Percentiles rank a stretch among this genome's conserved stretches.
Evolutionary conservation across 2,329 filamentous ascomycete species (phyloP).

Genomic region (Microcyclosporella mali): DNA sequence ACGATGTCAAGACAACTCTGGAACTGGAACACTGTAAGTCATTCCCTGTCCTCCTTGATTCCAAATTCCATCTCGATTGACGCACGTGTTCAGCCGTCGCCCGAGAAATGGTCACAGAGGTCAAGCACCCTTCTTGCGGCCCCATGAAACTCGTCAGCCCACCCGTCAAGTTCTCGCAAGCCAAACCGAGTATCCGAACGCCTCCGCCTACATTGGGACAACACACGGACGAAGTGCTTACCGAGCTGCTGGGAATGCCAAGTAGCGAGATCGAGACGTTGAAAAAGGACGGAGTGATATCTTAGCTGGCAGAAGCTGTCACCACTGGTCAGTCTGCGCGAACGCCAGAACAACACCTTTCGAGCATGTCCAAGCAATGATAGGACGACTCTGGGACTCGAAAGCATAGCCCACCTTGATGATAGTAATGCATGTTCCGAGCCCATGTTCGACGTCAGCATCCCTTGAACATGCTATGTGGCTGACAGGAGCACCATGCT

Average conservation of each 20-base stretch:
- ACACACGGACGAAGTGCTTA: slow-evolving; percentile 74
- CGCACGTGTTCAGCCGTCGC: slow-evolving; percentile 49
- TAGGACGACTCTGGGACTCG: too few relatives aligned
- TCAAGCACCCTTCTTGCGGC: slow-evolving; percentile 78
- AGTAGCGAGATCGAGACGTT: slow-evolving; percentile 55
- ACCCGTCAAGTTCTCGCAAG: slow-evolving; percentile 87
- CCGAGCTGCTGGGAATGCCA: slow-evolving; percentile 55
- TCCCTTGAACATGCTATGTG: too few relatives aligned
- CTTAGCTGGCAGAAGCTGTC: slow-evolving; percentile 7
- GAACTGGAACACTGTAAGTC: slow-evolving; percentile 71
- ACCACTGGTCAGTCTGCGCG: too few relatives aligned
- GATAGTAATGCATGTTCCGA: too few relatives aligned
- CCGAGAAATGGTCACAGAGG: slow-evolving; percentile 80
- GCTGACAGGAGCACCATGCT: too few relatives aligned
- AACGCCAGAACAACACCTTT: too few relatives aligned
- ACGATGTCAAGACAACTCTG: slow-evolving; percentile 80
- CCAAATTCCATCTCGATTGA: not conserved
- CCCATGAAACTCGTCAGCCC: slow-evolving; percentile 86
- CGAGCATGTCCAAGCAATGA: too few relatives aligned
- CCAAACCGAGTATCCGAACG: slow-evolving; percentile 66
- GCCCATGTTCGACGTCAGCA: too few relatives aligned
- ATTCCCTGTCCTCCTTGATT: not conserved
- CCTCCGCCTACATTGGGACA: slow-evolving; percentile 81
- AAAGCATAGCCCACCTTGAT: too few relatives aligned
- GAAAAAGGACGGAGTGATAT: slow-evolving; percentile 60